phyloP scores from a whole-genome alignment of 306 rosid species.

The Cucurbita pepo region DNA sequence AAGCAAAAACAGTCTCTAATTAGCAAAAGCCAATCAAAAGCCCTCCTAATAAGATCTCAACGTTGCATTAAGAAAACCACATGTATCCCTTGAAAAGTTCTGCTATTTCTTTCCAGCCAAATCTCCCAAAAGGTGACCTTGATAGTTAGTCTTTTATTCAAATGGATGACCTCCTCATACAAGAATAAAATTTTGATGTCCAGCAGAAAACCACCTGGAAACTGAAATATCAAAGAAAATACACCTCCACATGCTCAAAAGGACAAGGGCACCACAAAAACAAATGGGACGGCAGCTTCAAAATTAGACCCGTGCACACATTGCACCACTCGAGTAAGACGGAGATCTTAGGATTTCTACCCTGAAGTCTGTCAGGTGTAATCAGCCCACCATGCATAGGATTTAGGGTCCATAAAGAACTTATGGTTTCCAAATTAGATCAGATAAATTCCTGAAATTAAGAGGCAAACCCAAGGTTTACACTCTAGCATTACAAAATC shows the following conservation, averaged over 20 bases:
- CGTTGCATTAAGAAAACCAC: background rate
- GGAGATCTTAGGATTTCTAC: conserved; percentile 1
- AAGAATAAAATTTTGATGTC: background rate
- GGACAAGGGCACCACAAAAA: background rate
- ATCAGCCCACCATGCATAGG: background rate
- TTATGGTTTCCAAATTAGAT: background rate
- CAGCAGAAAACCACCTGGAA: background rate
- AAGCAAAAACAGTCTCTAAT: background rate
- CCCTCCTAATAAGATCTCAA: background rate
- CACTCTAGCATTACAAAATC: background rate
- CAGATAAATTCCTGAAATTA: background rate
- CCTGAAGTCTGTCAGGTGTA: background rate
- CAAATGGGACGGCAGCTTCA: background rate
- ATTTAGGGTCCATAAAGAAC: background rate
- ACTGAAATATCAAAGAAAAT: background rate
- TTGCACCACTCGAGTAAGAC: background rate
- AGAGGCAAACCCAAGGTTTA: background rate
- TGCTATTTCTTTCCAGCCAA: background rate
- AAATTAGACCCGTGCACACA: background rate
- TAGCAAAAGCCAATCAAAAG: background rate
- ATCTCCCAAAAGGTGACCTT: background rate
- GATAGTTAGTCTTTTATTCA: background rate
- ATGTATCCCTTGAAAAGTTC: background rate
- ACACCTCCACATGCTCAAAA: background rate
- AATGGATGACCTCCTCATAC: background rate